These are phyloP conservation scores for Eremothecium coryli DNA, from an alignment of 1,139 yeast genomes.

Conservation along the genomic window DNA sequence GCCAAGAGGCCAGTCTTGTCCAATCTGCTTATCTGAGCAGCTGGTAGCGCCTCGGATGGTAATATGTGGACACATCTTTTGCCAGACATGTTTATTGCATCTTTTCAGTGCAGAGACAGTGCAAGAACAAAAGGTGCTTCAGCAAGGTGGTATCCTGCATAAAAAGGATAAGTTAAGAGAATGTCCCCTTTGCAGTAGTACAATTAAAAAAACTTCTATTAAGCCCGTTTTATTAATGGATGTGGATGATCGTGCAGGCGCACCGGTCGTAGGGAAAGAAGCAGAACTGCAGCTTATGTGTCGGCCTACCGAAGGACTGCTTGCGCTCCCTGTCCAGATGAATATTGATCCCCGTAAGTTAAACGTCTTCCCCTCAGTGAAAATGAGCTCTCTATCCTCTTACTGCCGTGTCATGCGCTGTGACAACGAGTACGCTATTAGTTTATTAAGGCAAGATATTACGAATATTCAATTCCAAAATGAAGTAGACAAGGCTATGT, in stretches of 20 bases:
- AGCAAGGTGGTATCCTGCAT: conserved; percentile 12
- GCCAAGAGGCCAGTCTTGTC: conserved; percentile 70
- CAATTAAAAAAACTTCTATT: conserved; percentile 47
- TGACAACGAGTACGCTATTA: conserved; percentile 42
- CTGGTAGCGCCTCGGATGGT: conserved; percentile 93
- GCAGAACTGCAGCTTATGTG: conserved; percentile 62
- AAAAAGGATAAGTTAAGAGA: conserved; percentile 47
- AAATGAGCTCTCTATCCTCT: conserved; percentile 31
- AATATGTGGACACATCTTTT: conserved; percentile 86
- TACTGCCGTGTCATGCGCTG: conserved; percentile 61
- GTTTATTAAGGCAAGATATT: conserved; percentile 39
- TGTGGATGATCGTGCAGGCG: conserved; percentile 47
- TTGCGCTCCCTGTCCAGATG: conserved; percentile 51
- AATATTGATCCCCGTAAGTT: conserved; percentile 30
- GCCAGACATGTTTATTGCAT: conserved; percentile 71
- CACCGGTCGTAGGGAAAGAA: conserved; percentile 54
- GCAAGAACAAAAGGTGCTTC: conserved; percentile 30
- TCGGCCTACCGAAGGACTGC: conserved; percentile 49
- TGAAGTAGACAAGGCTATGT: conserved; percentile 50
- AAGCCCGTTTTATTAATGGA: conserved; percentile 59
- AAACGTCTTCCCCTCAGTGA: conserved; percentile 39
- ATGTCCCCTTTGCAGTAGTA: conserved; percentile 79
- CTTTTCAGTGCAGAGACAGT: conserved; percentile 49
- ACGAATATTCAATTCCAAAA: conserved; percentile 45
- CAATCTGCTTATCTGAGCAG: conserved; percentile 78